Conservation (phyloP, 129 eudicot species). For the Flaveria brownii region DNA sequence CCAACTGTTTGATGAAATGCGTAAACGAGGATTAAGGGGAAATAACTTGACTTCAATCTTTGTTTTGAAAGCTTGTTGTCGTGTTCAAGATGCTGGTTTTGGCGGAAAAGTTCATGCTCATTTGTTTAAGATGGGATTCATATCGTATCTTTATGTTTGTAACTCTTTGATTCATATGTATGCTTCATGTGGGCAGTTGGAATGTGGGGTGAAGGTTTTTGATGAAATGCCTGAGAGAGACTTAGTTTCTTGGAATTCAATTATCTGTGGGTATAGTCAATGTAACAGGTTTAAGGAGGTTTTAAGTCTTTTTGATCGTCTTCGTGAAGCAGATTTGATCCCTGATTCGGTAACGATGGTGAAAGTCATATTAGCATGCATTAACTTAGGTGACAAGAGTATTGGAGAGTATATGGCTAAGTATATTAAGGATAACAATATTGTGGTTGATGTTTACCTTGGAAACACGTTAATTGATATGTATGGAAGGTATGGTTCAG, state of each 20-base stretch:
- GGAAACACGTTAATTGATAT: constrained; percentile 72
- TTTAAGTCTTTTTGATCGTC: constrained; percentile 42
- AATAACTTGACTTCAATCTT: constrained; percentile 46
- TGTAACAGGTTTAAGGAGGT: constrained; percentile 48
- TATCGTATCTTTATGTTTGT: constrained; percentile 50
- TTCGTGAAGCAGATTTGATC: constrained; percentile 43
- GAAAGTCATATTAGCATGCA: constrained; percentile 65
- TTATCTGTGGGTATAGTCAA: constrained; percentile 64
- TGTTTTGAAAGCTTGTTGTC: constrained; percentile 60
- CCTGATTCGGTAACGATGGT: constrained; percentile 69
- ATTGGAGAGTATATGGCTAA: constrained; percentile 43
- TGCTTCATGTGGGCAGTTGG: constrained; percentile 46
- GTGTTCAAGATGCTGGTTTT: constrained; percentile 35
- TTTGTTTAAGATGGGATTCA: constrained; percentile 57
- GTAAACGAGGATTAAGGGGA: constrained; percentile 45
- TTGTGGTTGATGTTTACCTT: constrained; percentile 60
- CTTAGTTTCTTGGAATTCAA: constrained; percentile 66
- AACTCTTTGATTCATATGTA: constrained; percentile 70
- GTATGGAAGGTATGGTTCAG: constrained; percentile 52
- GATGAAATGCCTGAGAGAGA: constrained; percentile 63
- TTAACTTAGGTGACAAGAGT: constrained; percentile 43
- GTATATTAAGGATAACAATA: constrained; percentile 40
- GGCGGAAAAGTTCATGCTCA: constrained; percentile 55
- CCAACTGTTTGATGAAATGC: constrained; percentile 56
- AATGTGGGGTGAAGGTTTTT: constrained; percentile 45